Evolutionary conservation across 176 grass and related monocot species (phyloP).

Genomic region (Carex parvula): DNA sequence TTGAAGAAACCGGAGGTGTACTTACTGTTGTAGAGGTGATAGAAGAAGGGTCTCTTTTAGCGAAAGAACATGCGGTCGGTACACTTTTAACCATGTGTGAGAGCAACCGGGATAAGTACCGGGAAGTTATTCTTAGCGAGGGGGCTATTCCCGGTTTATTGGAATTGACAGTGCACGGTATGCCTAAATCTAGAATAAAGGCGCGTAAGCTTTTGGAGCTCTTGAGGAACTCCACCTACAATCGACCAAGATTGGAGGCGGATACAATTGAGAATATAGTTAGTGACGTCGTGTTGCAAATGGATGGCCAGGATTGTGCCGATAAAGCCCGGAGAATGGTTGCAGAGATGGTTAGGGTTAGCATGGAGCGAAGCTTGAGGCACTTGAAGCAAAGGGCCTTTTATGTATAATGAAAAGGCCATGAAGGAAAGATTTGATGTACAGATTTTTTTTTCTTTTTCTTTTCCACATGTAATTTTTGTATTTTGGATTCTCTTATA

Average conservation of each 20-base stretch:
- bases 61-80: conserved; percentile 71
- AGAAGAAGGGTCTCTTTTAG: conserved; percentile 78
- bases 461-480: conserved; percentile 22
- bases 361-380: conserved; percentile 97
- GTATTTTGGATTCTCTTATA: conserved; percentile 1
- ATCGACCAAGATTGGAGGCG: conserved; percentile 42
- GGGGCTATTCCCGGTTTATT: conserved; percentile 86
- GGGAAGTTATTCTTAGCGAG: conserved; percentile 69
- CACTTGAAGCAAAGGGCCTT: conserved; percentile 89
- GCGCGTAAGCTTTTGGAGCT: conserved; percentile 65
- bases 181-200: conserved; percentile 57
- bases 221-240: conserved; percentile 50
- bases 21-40: conserved; percentile 79
- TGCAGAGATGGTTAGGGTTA: conserved; percentile 88
- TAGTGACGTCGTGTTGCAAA: conserved; percentile 66
- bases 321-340: conserved; percentile 91
- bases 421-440: conserved; percentile 25
- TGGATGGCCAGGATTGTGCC: conserved; percentile 62
- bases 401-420: conserved; percentile 23
- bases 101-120: conserved; percentile 59
- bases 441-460: conserved; percentile 25
- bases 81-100: conserved; percentile 69
- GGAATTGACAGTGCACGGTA: conserved; percentile 78
- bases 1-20: conserved; percentile 56
- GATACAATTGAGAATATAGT: conserved; percentile 86